These are phyloP conservation scores for Pseudozyma sp. DNA, from an alignment of 1,284 basidiomycete genomes.

Conservation along the genomic window DNA sequence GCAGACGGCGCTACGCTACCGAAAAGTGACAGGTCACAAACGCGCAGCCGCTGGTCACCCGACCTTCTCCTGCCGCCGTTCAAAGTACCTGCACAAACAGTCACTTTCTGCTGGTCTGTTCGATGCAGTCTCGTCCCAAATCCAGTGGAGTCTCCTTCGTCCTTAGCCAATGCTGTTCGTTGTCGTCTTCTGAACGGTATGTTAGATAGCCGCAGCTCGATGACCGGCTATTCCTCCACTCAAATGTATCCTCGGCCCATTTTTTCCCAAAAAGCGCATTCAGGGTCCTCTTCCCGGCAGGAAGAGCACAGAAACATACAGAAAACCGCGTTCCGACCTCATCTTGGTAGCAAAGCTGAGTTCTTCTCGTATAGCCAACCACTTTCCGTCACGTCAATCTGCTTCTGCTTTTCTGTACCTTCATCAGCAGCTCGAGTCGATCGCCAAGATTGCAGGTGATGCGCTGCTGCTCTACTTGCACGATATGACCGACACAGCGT, in stretches of 20 bases:
- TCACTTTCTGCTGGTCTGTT: too few relatives aligned
- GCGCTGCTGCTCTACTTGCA: neutral
- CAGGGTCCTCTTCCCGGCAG: neutral
- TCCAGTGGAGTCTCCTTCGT: too few relatives aligned
- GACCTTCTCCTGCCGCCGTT: too few relatives aligned
- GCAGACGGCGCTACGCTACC: too few relatives aligned
- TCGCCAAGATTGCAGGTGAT: neutral
- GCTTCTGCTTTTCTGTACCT: neutral
- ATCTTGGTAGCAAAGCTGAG: neutral
- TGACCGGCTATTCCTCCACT: slow-evolving; percentile 1
- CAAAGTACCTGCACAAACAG: too few relatives aligned
- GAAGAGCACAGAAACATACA: slow-evolving; percentile 26
- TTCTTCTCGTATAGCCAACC: neutral
- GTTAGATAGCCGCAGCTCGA: neutral
- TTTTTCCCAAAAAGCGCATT: slow-evolving; percentile 1
- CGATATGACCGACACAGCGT: slow-evolving; percentile 25
- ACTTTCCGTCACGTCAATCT: neutral
- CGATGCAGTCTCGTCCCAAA: too few relatives aligned
- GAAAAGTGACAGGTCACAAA: too few relatives aligned
- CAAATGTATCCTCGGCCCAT: neutral
- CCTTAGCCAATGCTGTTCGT: too few relatives aligned
- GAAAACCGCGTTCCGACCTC: slow-evolving; percentile 7
- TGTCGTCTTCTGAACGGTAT: too few relatives aligned
- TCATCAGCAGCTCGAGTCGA: neutral
- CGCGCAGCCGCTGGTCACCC: too few relatives aligned